These are phyloP conservation scores for Leptographium flavum DNA, from an alignment of 2,329 filamentous ascomycete species.

Conservation along the genomic window DNA sequence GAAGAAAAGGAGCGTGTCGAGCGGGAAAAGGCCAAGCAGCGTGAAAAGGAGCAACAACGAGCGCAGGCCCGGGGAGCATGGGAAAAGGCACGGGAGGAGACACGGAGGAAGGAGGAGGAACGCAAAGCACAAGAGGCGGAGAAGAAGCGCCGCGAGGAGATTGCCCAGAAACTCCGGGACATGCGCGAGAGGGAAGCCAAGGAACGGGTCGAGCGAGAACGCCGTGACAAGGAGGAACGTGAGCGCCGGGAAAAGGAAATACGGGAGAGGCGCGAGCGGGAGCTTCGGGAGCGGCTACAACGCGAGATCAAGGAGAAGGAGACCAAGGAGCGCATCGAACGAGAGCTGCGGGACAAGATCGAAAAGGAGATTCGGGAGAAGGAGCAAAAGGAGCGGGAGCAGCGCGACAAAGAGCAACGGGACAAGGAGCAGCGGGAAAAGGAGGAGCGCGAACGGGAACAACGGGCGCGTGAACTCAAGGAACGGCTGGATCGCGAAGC, in stretches of 20 bases:
- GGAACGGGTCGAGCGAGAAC: slow-evolving; percentile 18
- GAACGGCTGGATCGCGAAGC: slow-evolving; percentile 23
- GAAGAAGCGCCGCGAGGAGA: slow-evolving; percentile 42
- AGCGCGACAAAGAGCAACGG: slow-evolving; percentile 17
- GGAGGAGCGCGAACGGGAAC: slow-evolving; percentile 13
- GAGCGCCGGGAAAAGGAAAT: slow-evolving; percentile 17
- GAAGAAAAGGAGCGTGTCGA: neutral
- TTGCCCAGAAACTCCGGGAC: slow-evolving; percentile 26
- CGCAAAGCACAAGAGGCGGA: slow-evolving; percentile 47
- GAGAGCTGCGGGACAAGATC: slow-evolving; percentile 20
- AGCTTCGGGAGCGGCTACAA: slow-evolving; percentile 15
- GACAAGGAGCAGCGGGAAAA: slow-evolving; percentile 18
- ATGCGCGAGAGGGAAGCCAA: slow-evolving; percentile 19
- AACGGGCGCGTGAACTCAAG: slow-evolving; percentile 23
- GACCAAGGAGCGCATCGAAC: slow-evolving; percentile 21
- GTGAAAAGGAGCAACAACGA: slow-evolving; percentile 6
- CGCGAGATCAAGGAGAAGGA: slow-evolving; percentile 33
- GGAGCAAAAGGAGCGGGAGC: neutral
- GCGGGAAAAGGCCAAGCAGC: neutral
- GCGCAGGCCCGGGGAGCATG: slow-evolving; percentile 34
- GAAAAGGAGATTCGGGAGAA: slow-evolving; percentile 18
- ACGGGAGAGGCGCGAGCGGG: slow-evolving; percentile 18
- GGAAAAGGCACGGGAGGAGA: slow-evolving; percentile 58
- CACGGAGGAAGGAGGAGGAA: slow-evolving; percentile 47
- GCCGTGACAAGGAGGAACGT: slow-evolving; percentile 16